Conservation (phyloP, 495 filamentous ascomycete genomes). For the Annulohypoxylon maeteangense region DNA sequence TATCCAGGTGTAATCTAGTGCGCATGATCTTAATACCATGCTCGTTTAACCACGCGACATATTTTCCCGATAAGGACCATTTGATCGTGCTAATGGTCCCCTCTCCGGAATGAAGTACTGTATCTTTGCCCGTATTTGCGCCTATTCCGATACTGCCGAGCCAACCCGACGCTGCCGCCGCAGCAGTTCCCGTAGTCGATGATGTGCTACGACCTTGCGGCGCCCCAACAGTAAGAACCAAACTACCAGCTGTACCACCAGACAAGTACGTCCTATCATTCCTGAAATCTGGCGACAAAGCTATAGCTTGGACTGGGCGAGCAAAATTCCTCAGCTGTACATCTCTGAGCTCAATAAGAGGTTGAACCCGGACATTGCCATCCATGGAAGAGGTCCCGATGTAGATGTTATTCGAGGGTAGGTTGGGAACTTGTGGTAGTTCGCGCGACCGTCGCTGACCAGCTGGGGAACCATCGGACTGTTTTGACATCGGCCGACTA, state of each 20-base stretch:
- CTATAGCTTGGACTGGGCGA: slow-evolving; percentile 87
- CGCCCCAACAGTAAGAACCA: slow-evolving; percentile 89
- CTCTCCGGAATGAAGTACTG: slow-evolving; percentile 89
- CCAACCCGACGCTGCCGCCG: slow-evolving; percentile 90
- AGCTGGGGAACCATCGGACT: slow-evolving; percentile 63
- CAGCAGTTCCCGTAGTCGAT: slow-evolving; percentile 79
- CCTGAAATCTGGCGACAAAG: slow-evolving; percentile 91
- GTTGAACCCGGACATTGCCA: slow-evolving; percentile 90
- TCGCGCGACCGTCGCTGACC: slow-evolving; percentile 60
- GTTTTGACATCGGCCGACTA: slow-evolving; percentile 58
- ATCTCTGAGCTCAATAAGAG: slow-evolving; percentile 77
- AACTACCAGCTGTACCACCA: slow-evolving; percentile 86
- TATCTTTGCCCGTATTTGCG: slow-evolving; percentile 82
- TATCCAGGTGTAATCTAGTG: slow-evolving; percentile 83
- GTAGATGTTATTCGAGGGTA: slow-evolving; percentile 85
- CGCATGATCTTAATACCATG: slow-evolving; percentile 98
- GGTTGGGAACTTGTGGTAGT: slow-evolving; percentile 66
- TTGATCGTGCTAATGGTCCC: slow-evolving; percentile 89
- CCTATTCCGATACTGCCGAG: slow-evolving; percentile 85
- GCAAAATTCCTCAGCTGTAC: slow-evolving; percentile 93
- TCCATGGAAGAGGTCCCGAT: slow-evolving; percentile 95
- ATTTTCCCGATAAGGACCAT: slow-evolving; percentile 91
- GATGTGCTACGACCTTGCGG: slow-evolving; percentile 79
- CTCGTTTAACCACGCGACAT: slow-evolving; percentile 94
- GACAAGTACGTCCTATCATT: slow-evolving; percentile 87